These are phyloP conservation scores for Dujonia santamariae DNA, from an alignment of 1,139 yeast species.

Conservation along the genomic window DNA sequence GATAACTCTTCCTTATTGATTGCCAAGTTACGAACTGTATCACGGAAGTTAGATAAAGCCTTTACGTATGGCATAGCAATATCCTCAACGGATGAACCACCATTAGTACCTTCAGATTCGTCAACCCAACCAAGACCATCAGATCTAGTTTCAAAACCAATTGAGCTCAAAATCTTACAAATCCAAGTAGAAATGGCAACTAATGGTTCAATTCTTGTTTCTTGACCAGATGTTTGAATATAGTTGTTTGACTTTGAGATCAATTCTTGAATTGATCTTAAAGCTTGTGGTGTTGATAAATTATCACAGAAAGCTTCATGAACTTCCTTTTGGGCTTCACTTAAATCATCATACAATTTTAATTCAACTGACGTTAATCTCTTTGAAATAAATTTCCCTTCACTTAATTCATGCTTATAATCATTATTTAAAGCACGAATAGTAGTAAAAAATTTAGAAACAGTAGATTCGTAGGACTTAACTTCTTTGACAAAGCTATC, in stretches of 20 bases:
- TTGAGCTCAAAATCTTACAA: conserved; percentile 61
- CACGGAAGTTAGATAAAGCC: conserved; percentile 76
- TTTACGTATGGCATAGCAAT: conserved; percentile 75
- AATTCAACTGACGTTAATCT: conserved; percentile 53
- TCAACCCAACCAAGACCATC: conserved; percentile 83
- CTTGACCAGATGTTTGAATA: conserved; percentile 49
- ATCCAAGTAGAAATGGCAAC: conserved; percentile 64
- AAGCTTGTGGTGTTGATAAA: conserved; percentile 72
- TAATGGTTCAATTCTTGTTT: conserved; percentile 63
- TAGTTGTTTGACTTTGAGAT: conserved; percentile 73
- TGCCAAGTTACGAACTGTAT: conserved; percentile 70
- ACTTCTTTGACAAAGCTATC: conserved; percentile 76
- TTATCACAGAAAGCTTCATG: conserved; percentile 86
- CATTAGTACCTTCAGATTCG: conserved; percentile 16
- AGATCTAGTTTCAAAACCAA: conserved; percentile 72
- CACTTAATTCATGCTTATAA: conserved; percentile 47
- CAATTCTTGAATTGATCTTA: conserved; percentile 63
- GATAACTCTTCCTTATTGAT: conserved; percentile 56
- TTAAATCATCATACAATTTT: conserved; percentile 50
- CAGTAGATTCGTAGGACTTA: conserved; percentile 65
- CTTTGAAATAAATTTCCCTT: conserved; percentile 52
- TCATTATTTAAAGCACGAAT: conserved; percentile 74
- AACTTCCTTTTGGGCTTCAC: conserved; percentile 55
- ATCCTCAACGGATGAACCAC: conserved; percentile 47
- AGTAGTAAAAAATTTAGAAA: conserved; percentile 79